Evolutionary conservation across 163 green algal genomes (phyloP).

Genomic region (Scenedesmus sp.): DNA sequence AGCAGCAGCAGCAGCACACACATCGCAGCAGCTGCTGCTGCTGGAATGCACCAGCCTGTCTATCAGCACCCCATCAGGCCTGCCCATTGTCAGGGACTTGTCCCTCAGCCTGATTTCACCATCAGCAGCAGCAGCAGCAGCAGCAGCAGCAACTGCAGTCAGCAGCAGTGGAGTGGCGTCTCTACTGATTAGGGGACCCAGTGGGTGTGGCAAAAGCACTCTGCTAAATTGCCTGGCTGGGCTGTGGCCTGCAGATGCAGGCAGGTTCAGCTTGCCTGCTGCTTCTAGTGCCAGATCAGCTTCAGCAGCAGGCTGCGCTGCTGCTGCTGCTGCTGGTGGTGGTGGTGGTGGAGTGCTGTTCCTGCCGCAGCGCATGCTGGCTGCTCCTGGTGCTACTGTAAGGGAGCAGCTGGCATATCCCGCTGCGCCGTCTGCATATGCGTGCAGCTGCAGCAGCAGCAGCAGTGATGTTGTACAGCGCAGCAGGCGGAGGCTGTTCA

Average conservation of each 20-base stretch:
- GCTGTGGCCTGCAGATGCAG: constrained; percentile 71
- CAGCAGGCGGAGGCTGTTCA: not conserved
- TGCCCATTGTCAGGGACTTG: not conserved
- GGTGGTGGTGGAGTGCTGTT: constrained; percentile 57
- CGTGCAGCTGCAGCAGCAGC: constrained; percentile 18
- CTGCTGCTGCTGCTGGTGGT: not conserved
- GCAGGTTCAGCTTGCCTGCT: constrained; percentile 1
- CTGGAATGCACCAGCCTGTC: not conserved
- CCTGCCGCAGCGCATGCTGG: constrained; percentile 64
- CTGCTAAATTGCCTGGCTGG: constrained; percentile 86
- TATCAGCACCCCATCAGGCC: constrained; percentile 4
- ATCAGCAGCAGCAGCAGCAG: not conserved
- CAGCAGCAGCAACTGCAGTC: not conserved
- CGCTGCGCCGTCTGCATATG: not conserved
- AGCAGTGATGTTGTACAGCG: not conserved
- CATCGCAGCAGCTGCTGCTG: not conserved
- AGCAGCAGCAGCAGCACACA: not conserved
- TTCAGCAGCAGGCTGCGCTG: not conserved
- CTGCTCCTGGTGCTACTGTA: constrained; percentile 63
- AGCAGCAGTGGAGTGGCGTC: not conserved
- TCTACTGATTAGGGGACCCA: constrained; percentile 86
- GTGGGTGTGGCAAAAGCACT: constrained; percentile 88
- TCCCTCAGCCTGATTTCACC: not conserved
- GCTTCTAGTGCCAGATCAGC: not conserved
- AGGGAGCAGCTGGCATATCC: constrained; percentile 72